Evolutionary conservation across 345 rosid species (phyloP).

Genomic region (Anacardium occidentale): DNA sequence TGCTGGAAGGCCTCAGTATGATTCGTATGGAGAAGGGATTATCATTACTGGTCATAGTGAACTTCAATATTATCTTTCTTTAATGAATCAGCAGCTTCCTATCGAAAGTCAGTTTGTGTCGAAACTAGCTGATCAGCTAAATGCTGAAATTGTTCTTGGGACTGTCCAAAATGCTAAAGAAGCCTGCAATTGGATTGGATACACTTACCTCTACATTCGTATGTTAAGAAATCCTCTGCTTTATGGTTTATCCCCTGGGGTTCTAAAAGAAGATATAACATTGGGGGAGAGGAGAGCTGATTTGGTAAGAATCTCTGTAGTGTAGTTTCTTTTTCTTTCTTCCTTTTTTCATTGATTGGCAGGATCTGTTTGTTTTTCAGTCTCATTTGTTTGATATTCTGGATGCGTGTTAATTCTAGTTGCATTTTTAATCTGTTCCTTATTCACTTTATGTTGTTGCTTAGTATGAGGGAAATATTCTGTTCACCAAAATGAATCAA

Average conservation of each 20-base stretch:
- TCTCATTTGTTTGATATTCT: background rate
- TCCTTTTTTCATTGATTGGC: background rate
- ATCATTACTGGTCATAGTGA: conserved; percentile 91
- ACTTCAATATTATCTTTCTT: conserved; percentile 81
- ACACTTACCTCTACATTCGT: conserved; percentile 78
- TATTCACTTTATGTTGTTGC: background rate
- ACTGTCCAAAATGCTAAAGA: conserved; percentile 91
- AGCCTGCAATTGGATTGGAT: conserved; percentile 94
- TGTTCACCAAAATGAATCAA: background rate
- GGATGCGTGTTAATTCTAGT: background rate
- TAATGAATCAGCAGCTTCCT: conserved; percentile 96
- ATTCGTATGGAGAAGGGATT: conserved; percentile 87
- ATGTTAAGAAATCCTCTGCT: conserved; percentile 87
- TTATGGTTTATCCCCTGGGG: conserved; percentile 84
- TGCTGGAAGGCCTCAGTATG: conserved; percentile 97
- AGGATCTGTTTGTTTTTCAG: background rate
- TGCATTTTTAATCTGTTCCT: background rate
- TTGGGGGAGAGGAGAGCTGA: conserved; percentile 96
- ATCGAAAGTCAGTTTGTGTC: conserved; percentile 93
- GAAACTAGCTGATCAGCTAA: conserved; percentile 92
- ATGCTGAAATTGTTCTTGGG: conserved; percentile 97
- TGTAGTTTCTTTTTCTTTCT: background rate
- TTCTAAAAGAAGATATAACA: conserved; percentile 63
- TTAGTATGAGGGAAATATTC: background rate
- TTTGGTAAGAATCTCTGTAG: conserved; percentile 52